phyloP scores from a whole-genome alignment of 2,329 filamentous ascomycete species.

The Aspergillus melleus region DNA sequence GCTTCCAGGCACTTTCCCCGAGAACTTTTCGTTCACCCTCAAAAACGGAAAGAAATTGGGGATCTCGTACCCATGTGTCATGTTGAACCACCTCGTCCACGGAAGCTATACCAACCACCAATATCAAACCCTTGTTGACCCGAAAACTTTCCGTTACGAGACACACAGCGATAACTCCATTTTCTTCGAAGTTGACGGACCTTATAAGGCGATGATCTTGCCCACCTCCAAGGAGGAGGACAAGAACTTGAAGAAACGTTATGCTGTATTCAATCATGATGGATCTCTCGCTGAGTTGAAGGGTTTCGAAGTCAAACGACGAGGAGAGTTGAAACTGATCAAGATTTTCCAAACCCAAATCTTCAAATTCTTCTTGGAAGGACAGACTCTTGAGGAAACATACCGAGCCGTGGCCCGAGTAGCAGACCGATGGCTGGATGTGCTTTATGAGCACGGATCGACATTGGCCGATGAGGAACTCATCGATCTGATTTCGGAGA shows the following conservation, averaged over 20 bases:
- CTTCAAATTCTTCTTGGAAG: constrained; percentile 98
- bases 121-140: constrained; percentile 85
- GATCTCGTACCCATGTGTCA: constrained; percentile 98
- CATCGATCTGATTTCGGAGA: constrained; percentile 99
- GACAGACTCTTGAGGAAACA: constrained; percentile 80
- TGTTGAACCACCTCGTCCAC: constrained; percentile 97
- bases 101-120: constrained; percentile 95
- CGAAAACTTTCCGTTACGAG: constrained; percentile 81
- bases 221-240: constrained; percentile 98
- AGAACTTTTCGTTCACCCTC: constrained; percentile 91
- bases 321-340: constrained; percentile 97
- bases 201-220: constrained; percentile 95
- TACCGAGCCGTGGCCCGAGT: constrained; percentile 92
- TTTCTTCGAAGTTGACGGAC: constrained; percentile 98
- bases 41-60: constrained; percentile 94
- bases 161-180: constrained; percentile 99
- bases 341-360: constrained; percentile 99
- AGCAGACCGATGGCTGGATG: constrained; percentile 94
- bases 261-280: constrained; percentile 98
- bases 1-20: constrained; percentile 90
- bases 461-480: constrained; percentile 95
- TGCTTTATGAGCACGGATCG: constrained; percentile 81
- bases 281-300: constrained; percentile 94
- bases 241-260: constrained; percentile 99
- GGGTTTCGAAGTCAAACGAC: constrained; percentile 94